These are phyloP conservation scores for Neonectria punicea DNA, from an alignment of 2,329 filamentous ascomycete genomes.

Conservation along the genomic window DNA sequence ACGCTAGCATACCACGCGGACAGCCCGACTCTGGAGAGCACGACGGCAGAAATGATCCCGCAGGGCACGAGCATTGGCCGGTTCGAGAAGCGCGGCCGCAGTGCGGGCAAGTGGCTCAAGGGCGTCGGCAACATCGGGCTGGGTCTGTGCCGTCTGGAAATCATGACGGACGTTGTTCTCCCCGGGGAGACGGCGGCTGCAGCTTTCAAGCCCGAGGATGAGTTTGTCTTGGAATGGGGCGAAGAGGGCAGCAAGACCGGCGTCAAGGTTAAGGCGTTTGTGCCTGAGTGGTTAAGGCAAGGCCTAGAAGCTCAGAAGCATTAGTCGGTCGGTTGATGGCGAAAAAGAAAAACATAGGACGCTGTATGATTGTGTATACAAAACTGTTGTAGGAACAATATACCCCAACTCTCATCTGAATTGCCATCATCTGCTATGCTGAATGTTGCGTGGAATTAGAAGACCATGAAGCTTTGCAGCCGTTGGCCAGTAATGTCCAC, in stretches of 20 bases:
- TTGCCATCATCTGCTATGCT: not conserved
- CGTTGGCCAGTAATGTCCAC: not conserved
- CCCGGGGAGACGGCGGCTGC: conserved; percentile 75
- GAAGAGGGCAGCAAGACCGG: conserved; percentile 51
- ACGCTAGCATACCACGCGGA: conserved; percentile 60
- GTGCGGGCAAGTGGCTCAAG: conserved; percentile 82
- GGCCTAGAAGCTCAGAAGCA: conserved; percentile 48
- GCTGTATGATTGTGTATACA: conserved; percentile 30
- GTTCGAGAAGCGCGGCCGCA: conserved; percentile 69
- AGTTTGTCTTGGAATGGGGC: conserved; percentile 69
- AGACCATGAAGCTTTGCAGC: not conserved
- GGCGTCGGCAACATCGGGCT: conserved; percentile 88
- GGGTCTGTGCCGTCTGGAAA: conserved; percentile 85
- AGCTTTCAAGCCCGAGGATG: conserved; percentile 68
- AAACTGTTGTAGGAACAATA: conserved; percentile 18
- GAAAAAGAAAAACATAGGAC: conserved; percentile 1
- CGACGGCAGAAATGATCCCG: conserved; percentile 52
- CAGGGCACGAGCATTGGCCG: conserved; percentile 61
- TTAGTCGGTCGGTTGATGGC: conserved; percentile 18
- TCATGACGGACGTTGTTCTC: conserved; percentile 84
- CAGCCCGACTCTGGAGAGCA: conserved; percentile 37
- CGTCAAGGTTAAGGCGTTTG: conserved; percentile 79
- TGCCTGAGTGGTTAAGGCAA: conserved; percentile 77
- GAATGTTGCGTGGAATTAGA: not conserved
- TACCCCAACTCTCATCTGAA: conserved; percentile 18